phyloP scores from a whole-genome alignment of 495 filamentous ascomycete species.

The Trypethelium eluteriae region DNA sequence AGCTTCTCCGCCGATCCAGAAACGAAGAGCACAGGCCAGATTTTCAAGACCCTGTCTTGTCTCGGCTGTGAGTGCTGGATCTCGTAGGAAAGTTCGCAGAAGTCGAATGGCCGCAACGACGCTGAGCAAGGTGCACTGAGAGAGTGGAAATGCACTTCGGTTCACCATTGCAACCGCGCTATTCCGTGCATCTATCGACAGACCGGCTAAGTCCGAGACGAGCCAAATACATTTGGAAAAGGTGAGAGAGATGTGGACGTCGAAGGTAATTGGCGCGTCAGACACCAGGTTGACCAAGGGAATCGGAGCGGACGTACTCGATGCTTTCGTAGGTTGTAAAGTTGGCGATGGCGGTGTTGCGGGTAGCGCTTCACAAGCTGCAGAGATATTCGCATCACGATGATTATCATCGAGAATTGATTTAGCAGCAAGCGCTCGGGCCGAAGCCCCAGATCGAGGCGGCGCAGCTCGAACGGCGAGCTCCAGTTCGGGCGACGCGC shows the following conservation, averaged over 20 bases:
- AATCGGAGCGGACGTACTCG: not conserved
- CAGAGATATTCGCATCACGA: constrained; percentile 47
- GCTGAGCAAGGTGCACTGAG: constrained; percentile 61
- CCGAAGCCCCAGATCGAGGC: constrained; percentile 64
- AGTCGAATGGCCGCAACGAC: constrained; percentile 69
- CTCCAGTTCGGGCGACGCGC: constrained; percentile 46
- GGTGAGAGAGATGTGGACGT: constrained; percentile 63
- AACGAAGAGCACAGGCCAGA: constrained; percentile 27
- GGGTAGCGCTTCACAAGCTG: constrained; percentile 47
- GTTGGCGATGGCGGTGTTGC: constrained; percentile 34
- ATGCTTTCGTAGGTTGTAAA: not conserved
- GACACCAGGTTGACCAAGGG: constrained; percentile 29
- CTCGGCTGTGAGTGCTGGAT: constrained; percentile 18
- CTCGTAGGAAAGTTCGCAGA: constrained; percentile 49
- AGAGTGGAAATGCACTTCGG: constrained; percentile 18
- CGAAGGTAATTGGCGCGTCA: constrained; percentile 42
- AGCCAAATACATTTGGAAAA: constrained; percentile 76
- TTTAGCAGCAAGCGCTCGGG: constrained; percentile 69
- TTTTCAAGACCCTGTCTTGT: constrained; percentile 28
- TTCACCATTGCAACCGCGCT: constrained; percentile 28
- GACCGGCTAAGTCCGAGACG: constrained; percentile 40
- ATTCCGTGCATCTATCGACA: not conserved
- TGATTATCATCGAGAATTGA: constrained; percentile 50
- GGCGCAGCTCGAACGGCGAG: constrained; percentile 71
- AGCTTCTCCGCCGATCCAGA: constrained; percentile 34